These are phyloP conservation scores for Pythium monospermum DNA, from an alignment of 352 stramenopile genomes.

Conservation along the genomic window DNA sequence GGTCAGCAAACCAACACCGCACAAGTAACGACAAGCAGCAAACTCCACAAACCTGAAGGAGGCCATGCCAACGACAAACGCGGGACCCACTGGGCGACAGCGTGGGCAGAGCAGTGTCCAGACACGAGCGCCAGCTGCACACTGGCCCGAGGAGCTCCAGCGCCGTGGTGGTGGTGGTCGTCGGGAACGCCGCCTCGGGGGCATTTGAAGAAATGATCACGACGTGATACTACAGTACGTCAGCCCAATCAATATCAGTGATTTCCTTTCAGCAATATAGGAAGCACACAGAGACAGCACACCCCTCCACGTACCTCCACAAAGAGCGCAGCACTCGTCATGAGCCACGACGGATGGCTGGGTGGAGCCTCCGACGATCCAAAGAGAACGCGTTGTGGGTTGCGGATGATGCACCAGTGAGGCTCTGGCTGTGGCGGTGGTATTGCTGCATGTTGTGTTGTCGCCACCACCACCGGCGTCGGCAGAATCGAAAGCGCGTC, in stretches of 20 bases:
- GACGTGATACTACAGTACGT: conserved; percentile 7
- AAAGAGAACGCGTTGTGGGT: background rate
- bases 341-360: background rate
- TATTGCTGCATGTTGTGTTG: background rate
- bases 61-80: conserved; percentile 9
- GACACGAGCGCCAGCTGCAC: conserved; percentile 14
- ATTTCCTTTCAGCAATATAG: background rate
- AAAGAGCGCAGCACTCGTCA: conserved; percentile 1
- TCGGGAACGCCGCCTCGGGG: too few relatives aligned
- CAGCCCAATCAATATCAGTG: background rate
- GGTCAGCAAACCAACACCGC: background rate
- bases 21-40: background rate
- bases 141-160: conserved; percentile 1
- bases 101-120: conserved; percentile 1
- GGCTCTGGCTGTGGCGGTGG: background rate
- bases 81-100: background rate
- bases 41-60: background rate
- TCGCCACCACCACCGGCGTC: background rate
- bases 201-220: background rate
- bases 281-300: background rate
- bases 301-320: background rate
- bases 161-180: background rate
- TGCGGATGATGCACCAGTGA: background rate
- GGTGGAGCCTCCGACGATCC: background rate
- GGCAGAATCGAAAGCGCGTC: conserved; percentile 9